These are phyloP conservation scores for Anisogramma anomala DNA, from an alignment of 2,329 filamentous ascomycete genomes.

Conservation along the genomic window DNA sequence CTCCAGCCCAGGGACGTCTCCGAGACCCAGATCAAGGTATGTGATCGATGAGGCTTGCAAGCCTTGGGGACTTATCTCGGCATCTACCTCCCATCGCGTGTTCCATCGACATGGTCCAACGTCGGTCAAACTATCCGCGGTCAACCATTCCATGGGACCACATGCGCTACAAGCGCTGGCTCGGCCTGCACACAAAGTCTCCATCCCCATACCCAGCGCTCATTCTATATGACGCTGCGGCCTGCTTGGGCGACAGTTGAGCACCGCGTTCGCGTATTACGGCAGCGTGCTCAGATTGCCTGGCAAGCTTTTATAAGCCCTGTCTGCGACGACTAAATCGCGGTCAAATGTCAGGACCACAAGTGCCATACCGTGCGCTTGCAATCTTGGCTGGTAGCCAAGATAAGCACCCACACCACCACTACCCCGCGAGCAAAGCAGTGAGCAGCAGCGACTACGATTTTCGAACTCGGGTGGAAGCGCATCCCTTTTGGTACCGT, in stretches of 20 bases:
- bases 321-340: slow-evolving; percentile 11
- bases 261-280: slow-evolving; percentile 39
- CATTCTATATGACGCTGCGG: slow-evolving; percentile 2
- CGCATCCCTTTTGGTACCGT: neutral
- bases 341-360: slow-evolving; percentile 18
- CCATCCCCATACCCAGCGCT: slow-evolving; percentile 28
- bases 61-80: slow-evolving; percentile 61
- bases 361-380: slow-evolving; percentile 13
- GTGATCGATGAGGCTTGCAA: slow-evolving; percentile 73
- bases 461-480: slow-evolving; percentile 3
- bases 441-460: slow-evolving; percentile 31
- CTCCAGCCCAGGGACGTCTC: slow-evolving; percentile 87
- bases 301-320: slow-evolving; percentile 38
- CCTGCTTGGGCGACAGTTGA: slow-evolving; percentile 39
- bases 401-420: slow-evolving; percentile 23
- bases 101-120: slow-evolving; percentile 17
- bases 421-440: slow-evolving; percentile 35
- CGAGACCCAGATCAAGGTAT: slow-evolving; percentile 99
- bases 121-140: slow-evolving; percentile 17
- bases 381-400: slow-evolving; percentile 20
- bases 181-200: slow-evolving; percentile 22
- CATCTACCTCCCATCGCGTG: slow-evolving; percentile 32
- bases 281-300: slow-evolving; percentile 31
- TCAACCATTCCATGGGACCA: slow-evolving; percentile 12
- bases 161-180: slow-evolving; percentile 8